Conservation (phyloP, 495 filamentous ascomycete species). For the Penicillium argentinense region DNA sequence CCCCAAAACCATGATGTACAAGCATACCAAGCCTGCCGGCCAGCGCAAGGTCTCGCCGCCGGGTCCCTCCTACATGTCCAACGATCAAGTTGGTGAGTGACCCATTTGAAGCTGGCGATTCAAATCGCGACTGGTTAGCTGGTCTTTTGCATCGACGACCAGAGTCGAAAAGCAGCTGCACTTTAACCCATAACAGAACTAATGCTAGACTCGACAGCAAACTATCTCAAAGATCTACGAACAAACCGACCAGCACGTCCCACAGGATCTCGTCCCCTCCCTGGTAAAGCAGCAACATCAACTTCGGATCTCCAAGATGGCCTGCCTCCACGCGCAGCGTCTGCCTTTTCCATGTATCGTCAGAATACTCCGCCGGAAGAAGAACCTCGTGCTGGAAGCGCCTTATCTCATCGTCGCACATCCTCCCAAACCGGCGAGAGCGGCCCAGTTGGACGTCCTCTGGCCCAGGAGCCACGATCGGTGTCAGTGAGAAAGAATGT, state of each 20-base stretch:
- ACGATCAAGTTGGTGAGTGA: conserved; percentile 78
- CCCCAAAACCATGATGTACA: conserved; percentile 31
- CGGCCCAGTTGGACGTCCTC: conserved; percentile 40
- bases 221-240: conserved; percentile 78
- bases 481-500: conserved; percentile 39
- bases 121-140: conserved; percentile 10
- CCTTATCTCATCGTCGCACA: conserved; percentile 49
- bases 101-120: conserved; percentile 14
- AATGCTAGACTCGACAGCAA: conserved; percentile 43
- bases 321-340: conserved; percentile 46
- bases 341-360: conserved; percentile 44
- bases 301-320: conserved; percentile 35
- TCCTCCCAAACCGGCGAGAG: conserved; percentile 34
- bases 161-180: not conserved
- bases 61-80: conserved; percentile 79
- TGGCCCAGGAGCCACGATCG: conserved; percentile 44
- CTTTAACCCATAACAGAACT: not conserved
- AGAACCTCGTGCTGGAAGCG: conserved; percentile 47
- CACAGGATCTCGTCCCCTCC: conserved; percentile 76
- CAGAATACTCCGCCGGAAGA: conserved; percentile 20
- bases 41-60: conserved; percentile 67
- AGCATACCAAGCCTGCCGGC: conserved; percentile 38
- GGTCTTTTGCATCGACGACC: too few relatives aligned
- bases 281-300: conserved; percentile 42
- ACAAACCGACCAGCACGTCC: conserved; percentile 75